phyloP scores from a whole-genome alignment of 768 basidiomycete genomes.

The Russula compacta region DNA sequence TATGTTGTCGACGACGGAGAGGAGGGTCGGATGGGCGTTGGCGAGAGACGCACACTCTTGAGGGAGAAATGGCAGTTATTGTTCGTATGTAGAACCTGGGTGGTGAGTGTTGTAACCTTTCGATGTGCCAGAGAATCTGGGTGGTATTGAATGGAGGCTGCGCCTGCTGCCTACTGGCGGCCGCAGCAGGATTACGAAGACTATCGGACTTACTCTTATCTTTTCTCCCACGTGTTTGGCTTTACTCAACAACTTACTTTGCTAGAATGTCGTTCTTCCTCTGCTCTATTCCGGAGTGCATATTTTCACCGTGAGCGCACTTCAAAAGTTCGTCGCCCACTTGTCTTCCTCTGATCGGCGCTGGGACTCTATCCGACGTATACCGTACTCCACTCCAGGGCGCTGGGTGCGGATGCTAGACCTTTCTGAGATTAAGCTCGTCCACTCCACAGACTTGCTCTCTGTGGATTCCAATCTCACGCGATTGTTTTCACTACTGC shows the following conservation, averaged over 20 bases:
- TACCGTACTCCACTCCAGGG: slow-evolving; percentile 80
- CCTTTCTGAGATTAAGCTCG: slow-evolving; percentile 43
- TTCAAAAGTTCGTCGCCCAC: slow-evolving; percentile 50
- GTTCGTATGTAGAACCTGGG: slow-evolving; percentile 18
- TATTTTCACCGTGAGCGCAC: slow-evolving; percentile 33
- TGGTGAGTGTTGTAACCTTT: slow-evolving; percentile 11
- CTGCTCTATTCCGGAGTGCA: slow-evolving; percentile 51
- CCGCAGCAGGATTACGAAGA: background rate
- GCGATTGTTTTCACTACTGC: slow-evolving; percentile 48
- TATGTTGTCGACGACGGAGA: slow-evolving; percentile 25
- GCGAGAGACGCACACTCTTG: slow-evolving; percentile 6
- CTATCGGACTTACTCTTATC: background rate
- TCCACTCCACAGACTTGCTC: slow-evolving; percentile 37
- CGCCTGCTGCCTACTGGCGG: background rate
- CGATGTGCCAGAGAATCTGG: background rate
- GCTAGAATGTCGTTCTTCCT: slow-evolving; percentile 57
- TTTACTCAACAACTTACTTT: background rate
- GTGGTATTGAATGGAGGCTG: background rate
- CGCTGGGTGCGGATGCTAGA: slow-evolving; percentile 78
- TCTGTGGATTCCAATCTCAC: slow-evolving; percentile 55
- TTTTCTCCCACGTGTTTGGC: background rate
- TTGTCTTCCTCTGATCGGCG: slow-evolving; percentile 57
- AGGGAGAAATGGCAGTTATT: slow-evolving; percentile 21
- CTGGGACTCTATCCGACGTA: slow-evolving; percentile 86
- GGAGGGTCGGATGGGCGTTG: background rate